These are phyloP conservation scores for Colletotrichum melonis DNA, from an alignment of 2,329 filamentous ascomycete species.

Conservation along the genomic window DNA sequence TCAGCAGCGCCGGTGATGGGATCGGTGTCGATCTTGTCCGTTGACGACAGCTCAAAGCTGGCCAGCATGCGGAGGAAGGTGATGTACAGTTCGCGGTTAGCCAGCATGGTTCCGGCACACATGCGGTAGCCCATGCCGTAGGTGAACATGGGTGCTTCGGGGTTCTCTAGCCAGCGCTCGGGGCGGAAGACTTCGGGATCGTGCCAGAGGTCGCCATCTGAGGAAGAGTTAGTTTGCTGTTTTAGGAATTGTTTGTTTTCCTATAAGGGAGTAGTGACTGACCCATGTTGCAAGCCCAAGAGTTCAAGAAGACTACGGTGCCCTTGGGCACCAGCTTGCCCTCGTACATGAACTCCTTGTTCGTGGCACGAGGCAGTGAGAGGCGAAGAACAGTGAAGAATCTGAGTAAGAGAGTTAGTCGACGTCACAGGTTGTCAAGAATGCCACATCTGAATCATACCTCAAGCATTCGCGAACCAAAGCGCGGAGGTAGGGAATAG, in stretches of 20 bases:
- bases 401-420: constrained; percentile 44
- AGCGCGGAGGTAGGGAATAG: constrained; percentile 80
- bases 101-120: constrained; percentile 65
- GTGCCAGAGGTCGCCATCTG: constrained; percentile 71
- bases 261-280: constrained; percentile 56
- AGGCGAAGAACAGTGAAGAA: constrained; percentile 76
- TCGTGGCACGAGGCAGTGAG: constrained; percentile 67
- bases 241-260: constrained; percentile 53
- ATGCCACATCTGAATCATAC: neutral
- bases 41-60: constrained; percentile 57
- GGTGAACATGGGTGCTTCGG: constrained; percentile 60
- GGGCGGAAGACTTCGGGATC: constrained; percentile 70
- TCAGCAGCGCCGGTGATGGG: constrained; percentile 28
- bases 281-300: constrained; percentile 46
- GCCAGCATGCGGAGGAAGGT: constrained; percentile 62
- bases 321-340: constrained; percentile 58
- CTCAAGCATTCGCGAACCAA: constrained; percentile 79
- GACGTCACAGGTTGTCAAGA: constrained; percentile 39
- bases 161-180: constrained; percentile 53
- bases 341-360: constrained; percentile 38
- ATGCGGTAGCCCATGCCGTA: constrained; percentile 66
- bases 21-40: constrained; percentile 28
- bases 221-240: neutral
- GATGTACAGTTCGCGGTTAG: constrained; percentile 64
- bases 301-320: constrained; percentile 53